Evolutionary conservation across 2,329 filamentous ascomycete species (phyloP).

Genomic region (Venturiaceae sp.): DNA sequence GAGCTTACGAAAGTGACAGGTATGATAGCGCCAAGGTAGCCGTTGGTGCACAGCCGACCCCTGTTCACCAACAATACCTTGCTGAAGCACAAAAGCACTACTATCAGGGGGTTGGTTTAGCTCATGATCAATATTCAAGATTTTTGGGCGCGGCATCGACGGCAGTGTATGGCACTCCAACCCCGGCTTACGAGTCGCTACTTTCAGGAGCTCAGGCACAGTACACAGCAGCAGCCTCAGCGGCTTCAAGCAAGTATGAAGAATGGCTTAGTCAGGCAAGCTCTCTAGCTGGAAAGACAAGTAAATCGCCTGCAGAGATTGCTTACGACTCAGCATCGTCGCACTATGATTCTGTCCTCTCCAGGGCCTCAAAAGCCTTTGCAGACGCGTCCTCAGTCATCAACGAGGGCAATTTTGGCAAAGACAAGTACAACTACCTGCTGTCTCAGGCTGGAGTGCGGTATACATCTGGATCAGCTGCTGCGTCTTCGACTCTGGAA

Average conservation of each 20-base stretch:
- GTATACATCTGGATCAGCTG: slow-evolving; percentile 17
- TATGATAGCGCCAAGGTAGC: slow-evolving; percentile 60
- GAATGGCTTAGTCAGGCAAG: slow-evolving; percentile 29
- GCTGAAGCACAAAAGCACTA: slow-evolving; percentile 58
- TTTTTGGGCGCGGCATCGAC: slow-evolving; percentile 64
- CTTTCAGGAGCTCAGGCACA: slow-evolving; percentile 15
- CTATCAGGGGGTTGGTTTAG: slow-evolving; percentile 68
- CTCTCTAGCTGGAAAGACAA: slow-evolving; percentile 26
- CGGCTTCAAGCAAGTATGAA: slow-evolving; percentile 26
- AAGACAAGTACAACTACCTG: not conserved
- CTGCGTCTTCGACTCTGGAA: slow-evolving; percentile 26
- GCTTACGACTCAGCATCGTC: slow-evolving; percentile 33
- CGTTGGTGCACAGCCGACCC: slow-evolving; percentile 52
- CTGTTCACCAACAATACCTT: slow-evolving; percentile 43
- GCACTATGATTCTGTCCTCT: slow-evolving; percentile 22
- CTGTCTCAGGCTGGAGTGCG: not conserved
- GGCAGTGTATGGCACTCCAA: slow-evolving; percentile 56
- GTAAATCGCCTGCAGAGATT: slow-evolving; percentile 46
- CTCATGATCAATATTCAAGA: slow-evolving; percentile 68
- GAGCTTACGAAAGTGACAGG: slow-evolving; percentile 9
- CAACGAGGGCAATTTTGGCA: slow-evolving; percentile 5
- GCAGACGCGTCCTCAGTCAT: slow-evolving; percentile 21
- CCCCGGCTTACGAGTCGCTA: slow-evolving; percentile 38
- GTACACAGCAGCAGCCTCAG: slow-evolving; percentile 31
- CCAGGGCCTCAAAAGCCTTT: slow-evolving; percentile 20